Evolutionary conservation across 192 early-diverging fungal genomes (phyloP).

Genomic region (Spizellomyces punctatus): DNA sequence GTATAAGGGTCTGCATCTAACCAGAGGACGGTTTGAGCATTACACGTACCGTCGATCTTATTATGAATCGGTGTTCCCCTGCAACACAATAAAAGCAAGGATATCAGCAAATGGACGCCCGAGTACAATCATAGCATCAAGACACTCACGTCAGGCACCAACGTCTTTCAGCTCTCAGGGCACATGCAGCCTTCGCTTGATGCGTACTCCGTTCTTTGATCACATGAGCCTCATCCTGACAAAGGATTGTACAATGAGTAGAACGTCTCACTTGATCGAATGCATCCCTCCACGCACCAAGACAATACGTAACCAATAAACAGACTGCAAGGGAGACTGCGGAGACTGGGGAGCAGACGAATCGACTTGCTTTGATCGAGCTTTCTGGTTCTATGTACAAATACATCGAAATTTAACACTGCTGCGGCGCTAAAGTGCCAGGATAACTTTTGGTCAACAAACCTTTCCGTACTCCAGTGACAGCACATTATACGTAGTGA

Average conservation of each 20-base stretch:
- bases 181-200: conserved; percentile 73
- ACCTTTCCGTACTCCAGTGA: conserved; percentile 54
- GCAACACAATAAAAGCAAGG: no score
- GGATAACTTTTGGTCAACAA: neutral
- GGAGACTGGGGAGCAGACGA: conserved; percentile 8
- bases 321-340: conserved; percentile 52
- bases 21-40: no score
- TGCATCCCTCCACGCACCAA: conserved; percentile 39
- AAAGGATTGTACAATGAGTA: no score
- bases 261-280: neutral
- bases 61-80: conserved; percentile 41
- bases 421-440: no score
- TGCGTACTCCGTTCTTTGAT: conserved; percentile 82
- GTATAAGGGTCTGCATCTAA: no score
- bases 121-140: no score
- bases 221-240: conserved; percentile 84
- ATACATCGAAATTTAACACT: conserved; percentile 8
- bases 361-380: conserved; percentile 4
- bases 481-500: conserved; percentile 74
- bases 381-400: conserved; percentile 21
- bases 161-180: conserved; percentile 65
- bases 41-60: conserved; percentile 14
- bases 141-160: conserved; percentile 77
- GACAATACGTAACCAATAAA: conserved; percentile 87
- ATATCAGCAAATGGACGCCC: no score